Base-by-base conservation (phyloP, 1,139 yeast genomes). In the Scheffersomyces cryptocercus region DNA sequence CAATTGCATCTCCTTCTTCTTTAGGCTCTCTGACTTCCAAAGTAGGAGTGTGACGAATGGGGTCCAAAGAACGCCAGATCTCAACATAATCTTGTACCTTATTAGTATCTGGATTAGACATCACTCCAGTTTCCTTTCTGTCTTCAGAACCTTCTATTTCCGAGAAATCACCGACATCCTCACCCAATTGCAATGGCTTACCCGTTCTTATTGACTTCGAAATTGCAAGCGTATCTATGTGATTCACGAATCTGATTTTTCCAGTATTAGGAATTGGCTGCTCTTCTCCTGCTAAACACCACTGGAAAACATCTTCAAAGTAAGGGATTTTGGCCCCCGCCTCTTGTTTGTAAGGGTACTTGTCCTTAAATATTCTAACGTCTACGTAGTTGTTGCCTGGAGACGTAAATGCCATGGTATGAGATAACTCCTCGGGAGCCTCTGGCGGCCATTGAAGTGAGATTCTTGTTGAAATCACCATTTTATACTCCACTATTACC, bases 51-150 rank as follows among this genome's bases (percentile, higher is more conserved):
- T 67, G 60, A 7, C 51, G 48, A 3, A 50, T 39, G 1, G 82
- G 73, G 53, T 79, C 77, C 29, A 82, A 55, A 7, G 78, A 70
- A 51, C 82, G 60, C 88, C 88, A 82, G 16, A 79, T 66, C 58
- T 82, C 88, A 29, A 74, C 64, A 51, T 81, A 82, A 5, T 66
- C 66, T 45, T 74, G 75, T 5, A 59, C 53, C n/a, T 56, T 51
- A 0, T 78, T 77, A 0, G 82, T 69, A 3, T 50, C 72, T 1
- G 78, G 71, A 51, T 81, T 78, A 15, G 55, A 51, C 86, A 82
- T 81, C 3, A 52, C 49, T 0, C 88, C 88, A 0, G 73, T 68
- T 53, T 82, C 88, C 39, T 66, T 66, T 36, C 84, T 65, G 44
- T 71, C 76, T 12, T 70, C 68, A 8, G 76, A 72, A 20, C 64